A percentile compares a stretch with the other conserved stretches of the same genome.
Conservation (phyloP, 1,139 yeast genomes). For the Suhomyces guaymorum region DNA sequence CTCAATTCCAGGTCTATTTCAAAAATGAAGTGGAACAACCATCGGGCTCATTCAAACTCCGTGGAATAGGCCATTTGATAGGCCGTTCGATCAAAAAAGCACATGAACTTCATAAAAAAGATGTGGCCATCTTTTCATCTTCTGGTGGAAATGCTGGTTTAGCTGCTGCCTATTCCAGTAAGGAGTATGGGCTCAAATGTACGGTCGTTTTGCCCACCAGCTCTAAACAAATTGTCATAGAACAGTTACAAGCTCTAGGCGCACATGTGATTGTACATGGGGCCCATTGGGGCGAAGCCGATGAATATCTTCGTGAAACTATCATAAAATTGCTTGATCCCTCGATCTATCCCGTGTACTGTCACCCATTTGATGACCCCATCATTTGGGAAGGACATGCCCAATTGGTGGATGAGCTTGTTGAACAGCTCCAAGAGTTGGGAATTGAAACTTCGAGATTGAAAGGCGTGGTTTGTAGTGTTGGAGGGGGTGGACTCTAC, state of each 20-base stretch:
- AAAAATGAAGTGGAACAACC: conserved; percentile 46
- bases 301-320: conserved; percentile 25
- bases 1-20: too few species aligned
- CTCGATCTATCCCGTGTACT: conserved; percentile 30
- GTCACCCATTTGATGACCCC: conserved; percentile 45
- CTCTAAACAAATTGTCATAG: conserved; percentile 29
- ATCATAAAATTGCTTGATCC: conserved; percentile 21
- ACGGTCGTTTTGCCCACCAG: conserved; percentile 42
- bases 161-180: conserved; percentile 44
- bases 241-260: conserved; percentile 26
- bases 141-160: conserved; percentile 51
- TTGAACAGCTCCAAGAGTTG: too few species aligned
- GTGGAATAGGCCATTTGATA: conserved; percentile 43
- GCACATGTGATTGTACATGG: conserved; percentile 37
- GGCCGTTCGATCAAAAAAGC: conserved; percentile 24
- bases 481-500: conserved; percentile 48
- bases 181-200: conserved; percentile 29
- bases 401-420: conserved; percentile 35
- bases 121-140: conserved; percentile 38
- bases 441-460: too few species aligned
- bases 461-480: conserved; percentile 41
- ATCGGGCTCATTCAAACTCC: conserved; percentile 41
- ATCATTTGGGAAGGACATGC: conserved; percentile 45
- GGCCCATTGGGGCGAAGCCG: conserved; percentile 40
- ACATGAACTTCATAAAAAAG: conserved; percentile 14